Percentiles rank a stretch among this genome's conserved stretches.
Conservation (phyloP, 306 rosid genomes). For the Lathyrus oleraceus region DNA sequence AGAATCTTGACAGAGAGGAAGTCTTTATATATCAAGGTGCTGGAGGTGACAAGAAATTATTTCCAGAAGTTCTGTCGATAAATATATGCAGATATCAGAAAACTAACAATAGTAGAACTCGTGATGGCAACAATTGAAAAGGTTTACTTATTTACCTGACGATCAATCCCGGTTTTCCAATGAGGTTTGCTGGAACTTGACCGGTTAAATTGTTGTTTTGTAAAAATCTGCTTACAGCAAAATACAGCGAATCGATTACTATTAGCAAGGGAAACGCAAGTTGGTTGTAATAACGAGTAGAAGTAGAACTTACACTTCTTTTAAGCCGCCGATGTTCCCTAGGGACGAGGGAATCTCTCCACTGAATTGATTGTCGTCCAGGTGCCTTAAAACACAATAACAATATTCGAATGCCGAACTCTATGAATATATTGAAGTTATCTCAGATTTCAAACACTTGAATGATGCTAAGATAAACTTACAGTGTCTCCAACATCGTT, state of each 20-base stretch:
- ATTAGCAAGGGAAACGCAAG: too few species aligned
- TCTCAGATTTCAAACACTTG: conserved; percentile 32
- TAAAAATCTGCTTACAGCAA: conserved; percentile 61
- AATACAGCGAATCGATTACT: conserved; percentile 34
- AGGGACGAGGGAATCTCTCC: conserved; percentile 84
- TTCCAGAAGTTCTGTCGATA: conserved; percentile 68
- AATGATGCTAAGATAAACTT: conserved; percentile 48
- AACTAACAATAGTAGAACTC: conserved; percentile 1
- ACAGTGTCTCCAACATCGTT: conserved; percentile 67
- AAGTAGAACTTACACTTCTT: conserved; percentile 54
- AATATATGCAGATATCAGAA: conserved; percentile 40
- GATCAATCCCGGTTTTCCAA: conserved; percentile 55
- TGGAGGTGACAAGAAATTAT: conserved; percentile 55
- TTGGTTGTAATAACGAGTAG: too few species aligned
- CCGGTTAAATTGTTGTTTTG: conserved; percentile 89
- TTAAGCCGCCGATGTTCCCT: conserved; percentile 59
- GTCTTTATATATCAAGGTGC: conserved; percentile 52
- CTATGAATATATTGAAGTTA: conserved; percentile 24
- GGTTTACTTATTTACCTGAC: conserved; percentile 52
- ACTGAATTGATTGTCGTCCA: conserved; percentile 76
- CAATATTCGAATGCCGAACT: conserved; percentile 19
- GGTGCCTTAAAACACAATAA: conserved; percentile 55
- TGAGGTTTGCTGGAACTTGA: conserved; percentile 69
- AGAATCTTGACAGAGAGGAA: conserved; percentile 20
- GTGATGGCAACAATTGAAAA: not conserved